Percentiles rank a stretch among this genome's conserved stretches.
Evolutionary conservation across 805 yeast genomes (phyloP).

Genomic region (Saccharomycopsis javanensis): DNA sequence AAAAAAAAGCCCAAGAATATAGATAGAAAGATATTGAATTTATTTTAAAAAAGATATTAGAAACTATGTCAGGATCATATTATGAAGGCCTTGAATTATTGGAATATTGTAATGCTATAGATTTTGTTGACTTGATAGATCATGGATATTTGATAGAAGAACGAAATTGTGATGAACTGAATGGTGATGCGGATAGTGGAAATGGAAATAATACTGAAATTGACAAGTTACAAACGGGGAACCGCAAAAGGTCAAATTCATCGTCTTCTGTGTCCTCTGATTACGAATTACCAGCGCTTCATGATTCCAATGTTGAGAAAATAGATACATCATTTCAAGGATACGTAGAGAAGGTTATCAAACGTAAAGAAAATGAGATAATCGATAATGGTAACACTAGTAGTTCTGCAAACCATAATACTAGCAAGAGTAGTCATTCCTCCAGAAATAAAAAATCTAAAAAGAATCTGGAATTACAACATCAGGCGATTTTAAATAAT

Average conservation of each 20-base stretch:
- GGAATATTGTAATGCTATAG: slow-evolving; percentile 15
- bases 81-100: slow-evolving; percentile 14
- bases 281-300: slow-evolving; percentile 5
- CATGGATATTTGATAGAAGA: neutral
- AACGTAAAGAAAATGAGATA: neutral
- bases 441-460: slow-evolving; percentile 1
- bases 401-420: neutral
- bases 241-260: slow-evolving; percentile 4
- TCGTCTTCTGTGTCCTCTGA: slow-evolving; percentile 7
- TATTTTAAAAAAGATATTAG: neutral
- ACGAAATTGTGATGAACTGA: neutral
- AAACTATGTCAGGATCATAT: slow-evolving; percentile 9
- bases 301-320: neutral
- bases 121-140: slow-evolving; percentile 11
- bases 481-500: neutral
- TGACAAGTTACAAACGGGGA: neutral
- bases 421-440: neutral
- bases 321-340: neutral
- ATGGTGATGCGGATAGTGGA: too few relatives aligned
- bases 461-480: slow-evolving; percentile 4
- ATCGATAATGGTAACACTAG: too few relatives aligned
- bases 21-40: neutral
- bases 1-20: neutral
- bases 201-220: too few relatives aligned
- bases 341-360: neutral